These are phyloP conservation scores for Arxiozyma bovina DNA, from an alignment of 1,139 yeast genomes.

Conservation along the genomic window DNA sequence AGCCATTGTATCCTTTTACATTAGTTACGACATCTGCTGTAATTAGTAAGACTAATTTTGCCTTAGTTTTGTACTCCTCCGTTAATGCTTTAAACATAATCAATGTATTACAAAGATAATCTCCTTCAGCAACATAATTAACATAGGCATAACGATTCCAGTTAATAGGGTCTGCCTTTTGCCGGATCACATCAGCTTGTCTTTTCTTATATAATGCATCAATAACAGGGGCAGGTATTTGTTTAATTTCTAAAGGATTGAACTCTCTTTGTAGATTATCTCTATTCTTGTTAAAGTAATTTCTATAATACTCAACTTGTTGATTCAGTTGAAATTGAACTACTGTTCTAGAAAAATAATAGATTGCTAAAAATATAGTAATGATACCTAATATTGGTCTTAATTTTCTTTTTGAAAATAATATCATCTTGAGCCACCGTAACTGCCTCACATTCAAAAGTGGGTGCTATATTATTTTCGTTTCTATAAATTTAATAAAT, in stretches of 20 bases:
- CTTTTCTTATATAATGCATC: conserved; percentile 18
- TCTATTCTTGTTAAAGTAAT: conserved; percentile 21
- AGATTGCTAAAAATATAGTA: conserved; percentile 8
- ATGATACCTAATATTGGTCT: conserved; percentile 11
- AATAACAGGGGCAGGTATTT: conserved; percentile 25
- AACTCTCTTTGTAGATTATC: conserved; percentile 20
- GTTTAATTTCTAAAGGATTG: conserved; percentile 30
- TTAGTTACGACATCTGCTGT: conserved; percentile 20
- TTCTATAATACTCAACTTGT: conserved; percentile 26
- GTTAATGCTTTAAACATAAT: conserved; percentile 35
- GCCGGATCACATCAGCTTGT: conserved; percentile 9
- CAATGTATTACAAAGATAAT: conserved; percentile 39
- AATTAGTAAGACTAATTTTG: conserved; percentile 35
- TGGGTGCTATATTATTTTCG: not conserved
- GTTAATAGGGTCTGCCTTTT: conserved; percentile 18
- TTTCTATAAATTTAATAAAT: too few species aligned
- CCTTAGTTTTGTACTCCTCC: conserved; percentile 31
- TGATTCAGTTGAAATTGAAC: conserved; percentile 26
- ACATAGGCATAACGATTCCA: conserved; percentile 40
- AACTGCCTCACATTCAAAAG: not conserved
- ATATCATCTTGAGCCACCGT: conserved; percentile 9
- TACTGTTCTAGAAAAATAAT: conserved; percentile 14
- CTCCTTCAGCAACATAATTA: conserved; percentile 38
- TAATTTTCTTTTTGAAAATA: conserved; percentile 20
- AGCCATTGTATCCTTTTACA: conserved; percentile 6